phyloP scores from a whole-genome alignment of 306 rosid genomes.

The Arachis hypogaea region DNA sequence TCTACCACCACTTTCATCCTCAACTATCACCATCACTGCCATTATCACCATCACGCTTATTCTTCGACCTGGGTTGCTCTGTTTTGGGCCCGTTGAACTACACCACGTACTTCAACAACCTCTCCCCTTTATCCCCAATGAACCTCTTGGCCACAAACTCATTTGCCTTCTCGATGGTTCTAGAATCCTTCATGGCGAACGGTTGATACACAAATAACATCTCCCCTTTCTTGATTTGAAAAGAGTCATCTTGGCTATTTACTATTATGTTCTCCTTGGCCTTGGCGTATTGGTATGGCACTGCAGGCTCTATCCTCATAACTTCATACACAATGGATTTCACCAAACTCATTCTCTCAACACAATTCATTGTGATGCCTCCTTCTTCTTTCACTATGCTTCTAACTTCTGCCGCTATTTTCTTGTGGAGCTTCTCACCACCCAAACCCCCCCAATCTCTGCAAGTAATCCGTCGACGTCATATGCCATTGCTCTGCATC shows the following conservation, averaged over 20 bases:
- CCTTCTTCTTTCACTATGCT: conserved; percentile 50
- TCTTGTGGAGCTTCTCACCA: conserved; percentile 52
- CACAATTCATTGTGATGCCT: conserved; percentile 42
- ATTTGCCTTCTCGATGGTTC: conserved; percentile 53
- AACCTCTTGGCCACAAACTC: conserved; percentile 45
- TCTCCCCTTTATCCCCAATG: conserved; percentile 42
- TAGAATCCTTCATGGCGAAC: conserved; percentile 65
- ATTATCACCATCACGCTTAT: conserved; percentile 33
- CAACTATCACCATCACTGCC: too few species aligned
- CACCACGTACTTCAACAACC: conserved; percentile 38
- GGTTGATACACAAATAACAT: conserved; percentile 74
- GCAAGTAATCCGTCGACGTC: conserved; percentile 49
- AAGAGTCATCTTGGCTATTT: conserved; percentile 56
- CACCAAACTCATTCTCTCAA: conserved; percentile 58
- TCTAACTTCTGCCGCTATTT: conserved; percentile 55
- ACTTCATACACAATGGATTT: conserved; percentile 70
- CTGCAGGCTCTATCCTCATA: conserved; percentile 65
- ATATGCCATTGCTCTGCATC: conserved; percentile 41
- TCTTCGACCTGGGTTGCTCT: conserved; percentile 6
- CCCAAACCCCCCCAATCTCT: conserved; percentile 55
- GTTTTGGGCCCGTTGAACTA: conserved; percentile 47
- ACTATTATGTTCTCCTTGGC: conserved; percentile 66
- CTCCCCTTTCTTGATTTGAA: conserved; percentile 65
- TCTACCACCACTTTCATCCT: too few species aligned
- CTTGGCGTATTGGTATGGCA: conserved; percentile 64